phyloP scores from a whole-genome alignment of 73 alveolate species.

The Paraurostyla sp. region DNA sequence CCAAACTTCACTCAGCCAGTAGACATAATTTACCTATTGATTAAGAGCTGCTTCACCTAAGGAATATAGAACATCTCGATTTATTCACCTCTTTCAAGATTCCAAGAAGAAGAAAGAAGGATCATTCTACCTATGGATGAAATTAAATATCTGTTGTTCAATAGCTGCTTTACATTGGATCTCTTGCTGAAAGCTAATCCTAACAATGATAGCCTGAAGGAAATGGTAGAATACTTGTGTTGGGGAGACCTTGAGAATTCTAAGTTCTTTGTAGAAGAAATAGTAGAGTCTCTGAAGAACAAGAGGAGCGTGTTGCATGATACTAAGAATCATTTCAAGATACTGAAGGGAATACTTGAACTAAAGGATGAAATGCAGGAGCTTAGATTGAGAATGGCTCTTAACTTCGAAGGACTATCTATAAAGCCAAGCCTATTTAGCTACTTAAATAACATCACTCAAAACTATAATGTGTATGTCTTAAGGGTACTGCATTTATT shows the following conservation, averaged over 20 bases:
- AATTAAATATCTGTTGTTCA: constrained; percentile 8
- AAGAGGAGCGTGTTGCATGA: constrained; percentile 8
- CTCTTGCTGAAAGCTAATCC: constrained; percentile 39
- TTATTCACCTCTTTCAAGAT: constrained; percentile 54
- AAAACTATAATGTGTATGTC: constrained; percentile 10
- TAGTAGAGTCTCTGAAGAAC: constrained; percentile 34
- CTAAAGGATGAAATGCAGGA: constrained; percentile 55
- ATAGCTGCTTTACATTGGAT: constrained; percentile 39
- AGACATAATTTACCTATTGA: constrained; percentile 49
- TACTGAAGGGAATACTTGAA: background rate
- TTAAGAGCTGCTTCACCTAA: constrained; percentile 62
- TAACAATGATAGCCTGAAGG: constrained; percentile 17
- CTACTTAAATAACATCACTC: background rate
- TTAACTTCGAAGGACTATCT: constrained; percentile 27
- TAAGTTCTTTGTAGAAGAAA: constrained; percentile 61
- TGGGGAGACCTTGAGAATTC: constrained; percentile 74
- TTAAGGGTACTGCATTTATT: constrained; percentile 2
- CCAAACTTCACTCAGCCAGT: constrained; percentile 61
- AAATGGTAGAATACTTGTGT: constrained; percentile 59
- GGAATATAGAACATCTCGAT: constrained; percentile 50
- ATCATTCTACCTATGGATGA: constrained; percentile 52
- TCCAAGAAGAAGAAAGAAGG: constrained; percentile 34
- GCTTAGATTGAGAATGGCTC: constrained; percentile 38
- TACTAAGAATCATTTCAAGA: constrained; percentile 12
- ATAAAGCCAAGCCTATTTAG: background rate